Evolutionary conservation across 768 basidiomycete species (phyloP), one percentile per base, ranked within the genome.

Genomic region (Tylopilus subfusipes): DNA sequence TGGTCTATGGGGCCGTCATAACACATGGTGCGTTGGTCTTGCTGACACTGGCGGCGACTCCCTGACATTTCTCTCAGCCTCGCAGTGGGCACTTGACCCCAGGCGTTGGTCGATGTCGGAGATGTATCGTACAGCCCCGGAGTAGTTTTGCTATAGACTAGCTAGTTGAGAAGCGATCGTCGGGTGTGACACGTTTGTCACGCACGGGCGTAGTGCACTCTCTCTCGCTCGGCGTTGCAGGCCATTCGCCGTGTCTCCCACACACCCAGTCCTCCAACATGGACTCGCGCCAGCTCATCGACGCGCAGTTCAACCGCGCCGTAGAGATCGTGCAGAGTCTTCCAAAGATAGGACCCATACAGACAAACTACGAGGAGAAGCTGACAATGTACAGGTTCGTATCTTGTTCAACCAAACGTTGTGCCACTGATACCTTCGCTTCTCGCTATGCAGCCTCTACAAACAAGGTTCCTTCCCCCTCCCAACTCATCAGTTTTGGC

Each of bases 311-410:
- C 72, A 84, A 93, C 75, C 83, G 94, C 27, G 93, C 95, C 4
- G 94, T 98, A 11, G 88, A 95, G 71, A 96, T 98, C 52, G 87
- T 97, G 5, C 95, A 98, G 68, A 75, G 89, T 54, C 75, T 97
- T 30, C 93, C 95, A 1, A 96, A 96, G 77, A 91, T 84, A 11
- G 93, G 95, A 1, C 93, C 94, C 29, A 93, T 98, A 64, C 93
- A 97, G 70, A 97, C 94, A 0, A 90, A 83, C 59, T 97, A 98
- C 67, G 94, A 97, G 61, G 93, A 96, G 68, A 98, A 98, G 69
- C 74, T 98, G 14, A 82, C 84, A 12, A 92, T 98, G 83, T 98
- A 98, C 68, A 91, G 91, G 88, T 87, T 56, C 31, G 80, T 67
- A 29, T 44, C 27, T 50, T 33, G 11, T 33, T 52, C 27, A n/a